phyloP scores from a whole-genome alignment of 495 filamentous ascomycete species.

The Aspergillus homomorphus region DNA sequence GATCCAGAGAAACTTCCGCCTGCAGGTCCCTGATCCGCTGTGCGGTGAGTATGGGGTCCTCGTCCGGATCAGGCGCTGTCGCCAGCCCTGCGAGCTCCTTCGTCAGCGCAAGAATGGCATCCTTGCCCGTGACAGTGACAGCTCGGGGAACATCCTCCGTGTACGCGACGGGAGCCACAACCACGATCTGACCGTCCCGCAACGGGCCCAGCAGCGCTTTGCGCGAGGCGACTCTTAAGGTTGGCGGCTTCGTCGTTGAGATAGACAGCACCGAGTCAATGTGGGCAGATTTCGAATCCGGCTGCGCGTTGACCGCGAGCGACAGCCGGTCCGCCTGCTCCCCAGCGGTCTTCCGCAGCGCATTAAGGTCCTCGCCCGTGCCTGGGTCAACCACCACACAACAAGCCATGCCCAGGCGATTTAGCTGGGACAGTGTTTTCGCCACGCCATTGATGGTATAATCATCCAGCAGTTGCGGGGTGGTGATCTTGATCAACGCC shows the following conservation, averaged over 20 bases:
- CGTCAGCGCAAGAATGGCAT: constrained; percentile 68
- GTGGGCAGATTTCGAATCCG: constrained; percentile 61
- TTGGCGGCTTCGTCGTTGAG: constrained; percentile 24
- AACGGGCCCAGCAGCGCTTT: constrained; percentile 66
- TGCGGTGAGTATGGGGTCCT: constrained; percentile 42
- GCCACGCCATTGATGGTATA: constrained; percentile 69
- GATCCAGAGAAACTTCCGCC: constrained; percentile 66
- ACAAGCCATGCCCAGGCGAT: constrained; percentile 73
- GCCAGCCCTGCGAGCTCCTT: constrained; percentile 65
- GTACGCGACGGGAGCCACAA: constrained; percentile 70
- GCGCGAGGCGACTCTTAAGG: constrained; percentile 50
- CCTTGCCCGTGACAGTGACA: constrained; percentile 57
- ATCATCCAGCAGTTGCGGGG: constrained; percentile 66
- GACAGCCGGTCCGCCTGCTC: constrained; percentile 73
- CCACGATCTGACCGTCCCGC: constrained; percentile 70
- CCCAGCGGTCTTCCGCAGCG: constrained; percentile 44
- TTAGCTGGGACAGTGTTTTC: constrained; percentile 78
- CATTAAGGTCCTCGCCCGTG: constrained; percentile 23
- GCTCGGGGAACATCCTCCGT: constrained; percentile 55
- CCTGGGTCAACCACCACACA: constrained; percentile 78
- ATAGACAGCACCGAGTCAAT: constrained; percentile 63
- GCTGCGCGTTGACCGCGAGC: constrained; percentile 64
- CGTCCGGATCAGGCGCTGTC: constrained; percentile 38
- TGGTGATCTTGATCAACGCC: constrained; percentile 80
- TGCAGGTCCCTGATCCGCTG: constrained; percentile 45